A percentile compares a stretch with the other conserved stretches of the same genome.
phyloP scores from a whole-genome alignment of 2,329 filamentous ascomycete species.

The Neonectria sp. region DNA sequence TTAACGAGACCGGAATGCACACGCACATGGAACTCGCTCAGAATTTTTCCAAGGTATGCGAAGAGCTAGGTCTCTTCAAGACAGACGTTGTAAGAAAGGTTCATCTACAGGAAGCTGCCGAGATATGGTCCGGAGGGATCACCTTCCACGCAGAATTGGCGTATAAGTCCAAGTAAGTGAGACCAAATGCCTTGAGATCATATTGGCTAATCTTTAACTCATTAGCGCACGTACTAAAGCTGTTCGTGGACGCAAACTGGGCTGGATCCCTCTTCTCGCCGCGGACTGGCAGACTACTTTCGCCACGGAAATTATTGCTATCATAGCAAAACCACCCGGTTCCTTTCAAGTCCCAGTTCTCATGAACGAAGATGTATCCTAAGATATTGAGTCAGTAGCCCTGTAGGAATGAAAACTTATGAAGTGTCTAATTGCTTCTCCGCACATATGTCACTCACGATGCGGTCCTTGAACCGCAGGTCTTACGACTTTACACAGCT shows the following conservation, averaged over 20 bases:
- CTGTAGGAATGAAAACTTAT: too few relatives aligned
- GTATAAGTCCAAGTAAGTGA: neutral
- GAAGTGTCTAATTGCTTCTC: too few relatives aligned
- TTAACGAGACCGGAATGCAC: conserved; percentile 3
- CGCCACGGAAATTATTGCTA: neutral
- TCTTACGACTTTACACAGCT: too few relatives aligned
- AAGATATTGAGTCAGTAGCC: neutral
- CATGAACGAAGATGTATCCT: neutral
- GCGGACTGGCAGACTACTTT: neutral
- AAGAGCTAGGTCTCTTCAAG: neutral
- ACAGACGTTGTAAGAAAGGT: neutral
- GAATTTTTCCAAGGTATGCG: neutral
- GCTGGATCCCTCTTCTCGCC: neutral
- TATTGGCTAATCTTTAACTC: neutral
- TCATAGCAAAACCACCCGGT: neutral
- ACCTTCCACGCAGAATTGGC: neutral
- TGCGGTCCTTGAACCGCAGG: too few relatives aligned
- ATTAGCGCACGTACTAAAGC: neutral
- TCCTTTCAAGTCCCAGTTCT: neutral
- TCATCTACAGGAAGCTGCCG: neutral
- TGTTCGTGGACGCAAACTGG: neutral
- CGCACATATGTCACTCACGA: too few relatives aligned
- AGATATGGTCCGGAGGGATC: neutral
- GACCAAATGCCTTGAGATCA: neutral
- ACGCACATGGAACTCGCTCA: neutral